Evolutionary conservation across 192 early-diverging fungal genomes (phyloP).

Genomic region (Backusella liffmaniae): DNA sequence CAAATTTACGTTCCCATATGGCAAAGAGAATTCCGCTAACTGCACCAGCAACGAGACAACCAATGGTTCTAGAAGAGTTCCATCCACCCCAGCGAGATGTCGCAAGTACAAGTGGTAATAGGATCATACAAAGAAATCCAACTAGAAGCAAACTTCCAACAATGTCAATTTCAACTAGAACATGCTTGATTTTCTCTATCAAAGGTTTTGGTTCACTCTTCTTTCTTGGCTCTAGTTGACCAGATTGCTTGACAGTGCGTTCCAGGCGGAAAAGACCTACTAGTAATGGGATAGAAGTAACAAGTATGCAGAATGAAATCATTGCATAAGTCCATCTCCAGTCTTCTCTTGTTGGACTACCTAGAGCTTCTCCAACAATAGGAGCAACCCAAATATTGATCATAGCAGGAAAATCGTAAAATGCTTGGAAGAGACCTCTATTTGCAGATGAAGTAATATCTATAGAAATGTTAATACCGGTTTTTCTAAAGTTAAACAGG

Average conservation of each 20-base stretch:
- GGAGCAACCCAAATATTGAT: constrained; percentile 26
- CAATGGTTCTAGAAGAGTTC: constrained; percentile 20
- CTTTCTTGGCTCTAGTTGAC: neutral
- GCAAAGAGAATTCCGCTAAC: constrained; percentile 3
- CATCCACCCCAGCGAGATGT: constrained; percentile 17
- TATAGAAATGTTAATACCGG: neutral
- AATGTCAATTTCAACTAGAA: constrained; percentile 6
- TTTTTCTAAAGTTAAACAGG: neutral
- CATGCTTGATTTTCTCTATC: neutral
- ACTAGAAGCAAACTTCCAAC: constrained; percentile 18
- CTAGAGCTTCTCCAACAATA: constrained; percentile 22
- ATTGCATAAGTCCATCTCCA: constrained; percentile 31
- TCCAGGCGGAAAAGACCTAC: constrained; percentile 5
- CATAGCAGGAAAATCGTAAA: constrained; percentile 17
- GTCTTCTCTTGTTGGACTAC: neutral
- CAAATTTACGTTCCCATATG: constrained; percentile 20
- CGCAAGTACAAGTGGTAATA: constrained; percentile 28
- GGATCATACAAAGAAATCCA: constrained; percentile 15
- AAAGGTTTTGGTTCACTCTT: constrained; percentile 7
- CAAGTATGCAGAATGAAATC: constrained; percentile 18
- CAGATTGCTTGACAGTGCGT: neutral
- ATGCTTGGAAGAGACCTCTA: constrained; percentile 20
- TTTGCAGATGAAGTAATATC: constrained; percentile 21
- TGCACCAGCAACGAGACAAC: constrained; percentile 14
- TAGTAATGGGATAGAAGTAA: constrained; percentile 12